These are phyloP conservation scores for Guadua angustifolia DNA, from an alignment of 176 grass and related monocot species.

Conservation along the genomic window DNA sequence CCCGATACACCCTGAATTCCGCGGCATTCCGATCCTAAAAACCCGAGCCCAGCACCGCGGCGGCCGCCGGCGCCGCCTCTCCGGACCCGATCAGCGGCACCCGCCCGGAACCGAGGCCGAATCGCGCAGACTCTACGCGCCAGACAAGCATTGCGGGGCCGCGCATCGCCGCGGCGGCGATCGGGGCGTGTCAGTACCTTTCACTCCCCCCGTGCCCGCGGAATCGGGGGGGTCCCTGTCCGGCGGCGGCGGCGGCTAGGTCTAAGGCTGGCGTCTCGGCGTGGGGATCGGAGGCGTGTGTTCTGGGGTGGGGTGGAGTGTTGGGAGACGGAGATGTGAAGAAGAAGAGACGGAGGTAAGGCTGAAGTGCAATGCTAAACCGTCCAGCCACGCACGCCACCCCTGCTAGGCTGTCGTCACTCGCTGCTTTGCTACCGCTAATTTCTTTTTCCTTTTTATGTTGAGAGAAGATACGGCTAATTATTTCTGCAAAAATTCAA, in stretches of 20 bases:
- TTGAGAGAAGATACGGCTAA: not conserved
- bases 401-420: not conserved
- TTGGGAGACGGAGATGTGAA: not conserved
- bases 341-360: too few species aligned
- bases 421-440: not conserved
- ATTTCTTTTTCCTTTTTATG: not conserved
- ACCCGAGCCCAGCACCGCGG: not conserved
- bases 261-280: conserved; percentile 33
- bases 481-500: not conserved
- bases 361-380: conserved; percentile 15
- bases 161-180: not conserved
- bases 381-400: not conserved
- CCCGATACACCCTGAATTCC: not conserved
- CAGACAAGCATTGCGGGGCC: not conserved
- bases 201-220: conserved; percentile 12
- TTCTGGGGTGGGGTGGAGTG: not conserved
- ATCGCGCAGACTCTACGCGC: not conserved
- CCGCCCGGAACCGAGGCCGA: not conserved
- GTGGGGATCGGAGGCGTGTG: conserved; percentile 38
- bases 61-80: not conserved
- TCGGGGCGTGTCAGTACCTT: conserved; percentile 17
- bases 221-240: conserved; percentile 32
- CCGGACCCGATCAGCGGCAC: conserved; percentile 19
- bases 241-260: conserved; percentile 20
- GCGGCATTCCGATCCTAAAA: conserved; percentile 39